Conservation (phyloP, 1,139 yeast species). For the Schizosaccharomyces versatilis region DNA sequence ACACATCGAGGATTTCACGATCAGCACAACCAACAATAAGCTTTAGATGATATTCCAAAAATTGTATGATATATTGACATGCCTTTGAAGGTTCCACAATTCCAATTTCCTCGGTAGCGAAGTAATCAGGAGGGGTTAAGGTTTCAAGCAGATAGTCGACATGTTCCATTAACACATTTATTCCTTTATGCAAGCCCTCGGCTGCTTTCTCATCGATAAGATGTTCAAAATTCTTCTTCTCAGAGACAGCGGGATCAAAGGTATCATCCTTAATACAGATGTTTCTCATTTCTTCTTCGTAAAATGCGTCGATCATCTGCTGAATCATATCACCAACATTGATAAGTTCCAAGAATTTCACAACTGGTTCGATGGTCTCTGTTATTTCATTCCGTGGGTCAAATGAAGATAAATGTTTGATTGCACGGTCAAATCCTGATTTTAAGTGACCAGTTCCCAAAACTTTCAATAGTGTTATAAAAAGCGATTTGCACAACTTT, state of each 20-base stretch:
- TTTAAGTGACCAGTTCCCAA: conserved; percentile 54
- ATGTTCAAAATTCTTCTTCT: conserved; percentile 58
- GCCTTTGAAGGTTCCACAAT: conserved; percentile 48
- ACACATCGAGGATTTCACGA: conserved; percentile 68
- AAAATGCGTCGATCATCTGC: conserved; percentile 81
- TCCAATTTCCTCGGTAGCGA: conserved; percentile 4
- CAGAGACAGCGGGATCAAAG: conserved; percentile 55
- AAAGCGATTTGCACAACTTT: conserved; percentile 32
- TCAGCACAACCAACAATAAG: conserved; percentile 69
- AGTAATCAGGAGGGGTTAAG: conserved; percentile 24
- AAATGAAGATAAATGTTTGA: conserved; percentile 44
- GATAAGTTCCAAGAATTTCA: conserved; percentile 69
- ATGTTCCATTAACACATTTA: conserved; percentile 66
- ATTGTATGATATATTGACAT: conserved; percentile 37
- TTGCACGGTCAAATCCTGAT: conserved; percentile 66
- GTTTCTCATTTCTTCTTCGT: conserved; percentile 60
- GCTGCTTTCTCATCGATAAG: conserved; percentile 77
- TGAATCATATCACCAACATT: conserved; percentile 81
- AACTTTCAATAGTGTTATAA: conserved; percentile 39
- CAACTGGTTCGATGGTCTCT: conserved; percentile 47
- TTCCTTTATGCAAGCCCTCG: conserved; percentile 73
- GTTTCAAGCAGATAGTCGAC: conserved; percentile 32
- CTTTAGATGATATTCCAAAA: conserved; percentile 53
- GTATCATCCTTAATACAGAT: conserved; percentile 57
- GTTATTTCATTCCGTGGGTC: conserved; percentile 31